Evolutionary conservation across 2,329 filamentous ascomycete species (phyloP), one percentile per base, ranked within the genome.

Genomic region (Trichoderma koningiopsis): DNA sequence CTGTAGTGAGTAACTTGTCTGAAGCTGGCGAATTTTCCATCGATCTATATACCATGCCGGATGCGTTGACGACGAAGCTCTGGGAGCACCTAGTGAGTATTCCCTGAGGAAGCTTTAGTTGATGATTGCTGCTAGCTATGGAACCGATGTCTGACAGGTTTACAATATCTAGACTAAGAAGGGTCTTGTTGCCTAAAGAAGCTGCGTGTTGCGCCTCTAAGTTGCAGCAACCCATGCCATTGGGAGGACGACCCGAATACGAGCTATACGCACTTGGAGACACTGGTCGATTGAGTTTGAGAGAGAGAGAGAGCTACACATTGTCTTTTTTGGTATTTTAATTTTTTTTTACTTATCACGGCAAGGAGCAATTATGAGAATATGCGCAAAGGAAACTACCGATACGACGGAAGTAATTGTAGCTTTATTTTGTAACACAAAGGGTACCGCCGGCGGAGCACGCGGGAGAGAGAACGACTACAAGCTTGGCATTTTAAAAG

Each of bases 41-140:
- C 74, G 96, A 99, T 77, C 87, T 99, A 70, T 98, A 97, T 83
- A 98, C 96, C n/a, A 89, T 99, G 72, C 94, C 96, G 0, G 96
- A 98, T 73, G 82, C 84, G 33, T 86, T 98, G 47, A 91, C 96
- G 78, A 96, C 96, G 81, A 94, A 93, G 89, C 89, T 99, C 70
- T 98, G 95, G 95, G 95, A 97, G 71, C 96, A 96, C 78, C 77
- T 89, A 74, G 86, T 85, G 79, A 79, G 81, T 79, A 49, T 27
- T 1, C n/a, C 40, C 8, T 33, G 8, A 47, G 16, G 16, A 14
- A 10, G 49, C 22, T 19, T 8, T 1, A 59, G 24, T 19, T 4
- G 49, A 13, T 14, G n/a, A 65, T 35, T 8, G 19, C 22, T 22
- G 5, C 29, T 16, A 19, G 29, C 43, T 16, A 16, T 16, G n/a